A percentile compares a stretch with the other conserved stretches of the same genome.
Conservation (phyloP, 2,329 filamentous ascomycete genomes). For the Monosporascus cannonballus region DNA sequence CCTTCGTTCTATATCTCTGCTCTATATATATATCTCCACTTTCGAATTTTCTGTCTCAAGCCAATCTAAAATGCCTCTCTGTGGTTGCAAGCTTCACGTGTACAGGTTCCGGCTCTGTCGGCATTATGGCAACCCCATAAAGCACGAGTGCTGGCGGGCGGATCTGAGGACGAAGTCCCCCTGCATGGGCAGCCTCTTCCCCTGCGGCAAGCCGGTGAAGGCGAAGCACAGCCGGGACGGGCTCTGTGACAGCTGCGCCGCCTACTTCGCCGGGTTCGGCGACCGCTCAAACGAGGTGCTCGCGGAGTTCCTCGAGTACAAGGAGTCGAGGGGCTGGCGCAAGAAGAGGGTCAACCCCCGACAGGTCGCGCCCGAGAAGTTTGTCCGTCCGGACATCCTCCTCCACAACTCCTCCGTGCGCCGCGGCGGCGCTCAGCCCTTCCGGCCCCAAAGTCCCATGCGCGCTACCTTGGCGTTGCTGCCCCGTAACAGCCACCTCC, state of each 20-base stretch:
- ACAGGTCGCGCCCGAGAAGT: conserved; percentile 8
- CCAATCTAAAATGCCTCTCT: conserved; percentile 1
- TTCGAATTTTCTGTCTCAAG: neutral
- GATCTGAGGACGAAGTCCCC: conserved; percentile 6
- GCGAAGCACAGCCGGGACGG: neutral
- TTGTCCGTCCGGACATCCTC: conserved; percentile 8
- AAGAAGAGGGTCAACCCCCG: conserved; percentile 12
- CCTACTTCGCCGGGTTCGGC: conserved; percentile 15
- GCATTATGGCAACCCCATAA: conserved; percentile 14
- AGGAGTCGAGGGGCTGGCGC: conserved; percentile 10
- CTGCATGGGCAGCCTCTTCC: conserved; percentile 8
- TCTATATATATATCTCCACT: neutral
- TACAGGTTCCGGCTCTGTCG: conserved; percentile 13
- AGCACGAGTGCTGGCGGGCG: conserved; percentile 12
- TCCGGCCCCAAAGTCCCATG: conserved; percentile 4
- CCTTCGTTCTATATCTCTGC: neutral
- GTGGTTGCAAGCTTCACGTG: conserved; percentile 12
- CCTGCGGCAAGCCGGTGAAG: conserved; percentile 6
- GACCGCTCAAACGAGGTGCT: conserved; percentile 8
- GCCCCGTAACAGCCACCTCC: neutral
- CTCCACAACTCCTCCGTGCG: neutral
- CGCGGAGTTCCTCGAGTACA: conserved; percentile 18
- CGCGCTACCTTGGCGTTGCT: neutral
- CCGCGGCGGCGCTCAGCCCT: neutral
- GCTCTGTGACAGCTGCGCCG: conserved; percentile 11